Conservation (phyloP, 176 grass and related monocot genomes). For the Triticum turgidum region DNA sequence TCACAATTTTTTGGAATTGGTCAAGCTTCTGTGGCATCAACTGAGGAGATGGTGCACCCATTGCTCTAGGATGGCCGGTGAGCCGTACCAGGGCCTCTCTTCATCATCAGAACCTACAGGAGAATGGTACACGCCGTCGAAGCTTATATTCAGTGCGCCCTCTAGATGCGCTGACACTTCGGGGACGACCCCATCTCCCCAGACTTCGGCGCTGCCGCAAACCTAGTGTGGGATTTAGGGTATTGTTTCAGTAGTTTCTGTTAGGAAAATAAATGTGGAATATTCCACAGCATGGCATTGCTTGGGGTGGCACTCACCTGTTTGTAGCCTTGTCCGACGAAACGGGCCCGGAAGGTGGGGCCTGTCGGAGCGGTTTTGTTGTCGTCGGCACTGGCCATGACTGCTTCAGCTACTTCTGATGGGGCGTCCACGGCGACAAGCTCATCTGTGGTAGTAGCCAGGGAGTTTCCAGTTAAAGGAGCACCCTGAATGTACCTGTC, state of each 20-base stretch:
- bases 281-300: background rate
- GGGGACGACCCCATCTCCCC: constrained; percentile 90
- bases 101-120: constrained; percentile 80
- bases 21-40: background rate
- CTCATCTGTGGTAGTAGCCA: constrained; percentile 32
- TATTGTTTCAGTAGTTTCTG: background rate
- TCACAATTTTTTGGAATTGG: background rate
- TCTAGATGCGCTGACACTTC: constrained; percentile 85
- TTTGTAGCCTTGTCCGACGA: constrained; percentile 88
- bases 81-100: constrained; percentile 83
- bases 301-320: constrained; percentile 51
- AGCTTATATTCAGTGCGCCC: constrained; percentile 83
- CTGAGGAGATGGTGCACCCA: constrained; percentile 81
- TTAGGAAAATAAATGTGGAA: background rate
- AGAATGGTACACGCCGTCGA: constrained; percentile 88
- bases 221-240: constrained; percentile 43
- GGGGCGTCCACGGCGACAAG: constrained; percentile 22
- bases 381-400: constrained; percentile 11
- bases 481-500: constrained; percentile 75
- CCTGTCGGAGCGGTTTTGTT: constrained; percentile 4
- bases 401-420: constrained; percentile 37
- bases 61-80: constrained; percentile 69
- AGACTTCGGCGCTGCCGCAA: constrained; percentile 73
- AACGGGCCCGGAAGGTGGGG: constrained; percentile 54
- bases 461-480: constrained; percentile 50